Evolutionary conservation across 352 stramenopile genomes (phyloP), one percentile per base, ranked within the genome.

Genomic region (Aphanomyces astaci): DNA sequence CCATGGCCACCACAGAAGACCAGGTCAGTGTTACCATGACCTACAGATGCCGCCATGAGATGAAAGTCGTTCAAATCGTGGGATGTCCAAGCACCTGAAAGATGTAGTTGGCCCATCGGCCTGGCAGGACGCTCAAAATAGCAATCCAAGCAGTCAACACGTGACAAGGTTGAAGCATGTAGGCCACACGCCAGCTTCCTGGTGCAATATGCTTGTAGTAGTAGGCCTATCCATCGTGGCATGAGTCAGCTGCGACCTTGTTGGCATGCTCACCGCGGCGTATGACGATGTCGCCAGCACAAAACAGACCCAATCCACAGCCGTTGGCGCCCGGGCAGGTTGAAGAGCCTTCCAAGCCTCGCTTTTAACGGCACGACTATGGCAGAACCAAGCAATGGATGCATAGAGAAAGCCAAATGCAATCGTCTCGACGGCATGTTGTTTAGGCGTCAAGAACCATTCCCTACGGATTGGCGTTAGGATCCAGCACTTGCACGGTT

Each of bases 161-260:
- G n/a, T 68, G 62, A 33, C 62, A 68, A 9, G 62, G 62, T 24
- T 68, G 62, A 5, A 68, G 62, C 46, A 52, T 52, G 33, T 68
- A 68, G 11, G 62, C 39, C 17, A 68, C 39, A 19, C 62, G 43
- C 62, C 62, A 68, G 2, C 28, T 46, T 15, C 48, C 46, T 4
- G 62, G 62, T 24, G 43, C 62, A 3, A 68, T 40, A 11, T 25
- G 28, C 32, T 59, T 68, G 62, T 59, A 68, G 24, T 68, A 68
- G 17, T 46, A 51, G 32, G 49, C 49, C 62, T 68, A 59, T 24
- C 60, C 22, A 1, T 19, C 10, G n/a, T 36, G 24, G 27, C 28
- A 32, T 31, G 57, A 32, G 3, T 30, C 5, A n/a, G 5, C 5
- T 40, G 11, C 3, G 10, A 19, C 30, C 15, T 10, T 45, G 53